Conservation (phyloP, 306 rosid genomes). For the Benincasa hispida region DNA sequence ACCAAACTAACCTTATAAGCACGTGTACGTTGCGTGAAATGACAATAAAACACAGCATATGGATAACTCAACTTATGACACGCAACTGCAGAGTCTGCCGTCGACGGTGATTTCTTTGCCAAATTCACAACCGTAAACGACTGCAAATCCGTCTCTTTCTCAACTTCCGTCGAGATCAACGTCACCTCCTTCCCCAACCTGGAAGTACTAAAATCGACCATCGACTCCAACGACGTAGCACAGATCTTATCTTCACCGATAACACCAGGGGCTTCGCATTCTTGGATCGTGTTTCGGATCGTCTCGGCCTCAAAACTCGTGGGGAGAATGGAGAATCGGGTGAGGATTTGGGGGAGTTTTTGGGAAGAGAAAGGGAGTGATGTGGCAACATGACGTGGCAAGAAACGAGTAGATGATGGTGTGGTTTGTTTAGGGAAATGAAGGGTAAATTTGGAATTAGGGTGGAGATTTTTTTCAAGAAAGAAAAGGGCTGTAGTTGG, state of each 20-base stretch:
- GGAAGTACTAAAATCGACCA: conserved; percentile 64
- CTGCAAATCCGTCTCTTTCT: conserved; percentile 24
- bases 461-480: conserved; percentile 41
- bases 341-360: conserved; percentile 24
- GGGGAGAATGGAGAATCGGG: conserved; percentile 24
- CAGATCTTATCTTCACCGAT: conserved; percentile 64
- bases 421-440: conserved; percentile 31
- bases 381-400: conserved; percentile 32
- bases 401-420: conserved; percentile 9
- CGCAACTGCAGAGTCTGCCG: conserved; percentile 27
- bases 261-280: conserved; percentile 32
- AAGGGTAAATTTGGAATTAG: conserved; percentile 27
- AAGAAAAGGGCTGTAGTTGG: conserved; percentile 56
- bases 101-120: conserved; percentile 18
- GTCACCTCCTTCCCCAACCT: conserved; percentile 42
- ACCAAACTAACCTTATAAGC: conserved; percentile 39
- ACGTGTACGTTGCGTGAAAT: conserved; percentile 24
- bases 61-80: conserved; percentile 67
- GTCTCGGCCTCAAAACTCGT: conserved; percentile 29
- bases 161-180: conserved; percentile 49
- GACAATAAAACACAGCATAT: conserved; percentile 73
- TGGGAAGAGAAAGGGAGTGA: conserved; percentile 56
- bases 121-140: conserved; percentile 25
- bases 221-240: conserved; percentile 77
- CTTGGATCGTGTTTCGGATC: conserved; percentile 33